Evolutionary conservation across 805 yeast genomes (phyloP).

Genomic region (Wickerhamomyces bovis): DNA sequence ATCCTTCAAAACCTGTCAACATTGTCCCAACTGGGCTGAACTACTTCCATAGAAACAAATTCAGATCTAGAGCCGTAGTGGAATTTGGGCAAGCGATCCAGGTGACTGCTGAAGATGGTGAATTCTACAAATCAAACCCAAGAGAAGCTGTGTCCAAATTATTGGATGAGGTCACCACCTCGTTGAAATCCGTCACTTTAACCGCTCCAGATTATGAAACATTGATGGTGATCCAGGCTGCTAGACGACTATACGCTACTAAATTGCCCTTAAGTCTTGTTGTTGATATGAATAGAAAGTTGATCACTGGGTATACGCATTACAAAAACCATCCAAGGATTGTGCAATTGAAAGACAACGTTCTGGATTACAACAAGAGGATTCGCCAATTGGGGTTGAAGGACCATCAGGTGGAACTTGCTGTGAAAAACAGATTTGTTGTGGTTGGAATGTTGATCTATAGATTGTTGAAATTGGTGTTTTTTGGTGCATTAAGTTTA

Average conservation of each 20-base stretch:
- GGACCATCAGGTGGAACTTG: constrained; percentile 65
- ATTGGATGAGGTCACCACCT: constrained; percentile 65
- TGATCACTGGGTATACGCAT: constrained; percentile 75
- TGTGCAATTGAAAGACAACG: constrained; percentile 52
- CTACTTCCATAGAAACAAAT: constrained; percentile 90
- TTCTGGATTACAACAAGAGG: constrained; percentile 60
- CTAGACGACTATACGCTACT: constrained; percentile 74
- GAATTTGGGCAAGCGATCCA: constrained; percentile 89
- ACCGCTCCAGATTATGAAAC: constrained; percentile 92
- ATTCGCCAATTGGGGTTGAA: constrained; percentile 58
- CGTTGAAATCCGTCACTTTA: constrained; percentile 84
- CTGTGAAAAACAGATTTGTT: constrained; percentile 41
- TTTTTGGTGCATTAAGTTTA: constrained; percentile 55
- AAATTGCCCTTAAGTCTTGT: constrained; percentile 69
- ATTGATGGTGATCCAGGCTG: constrained; percentile 89
- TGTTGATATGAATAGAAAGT: constrained; percentile 83
- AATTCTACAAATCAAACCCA: constrained; percentile 57
- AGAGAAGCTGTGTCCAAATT: constrained; percentile 70
- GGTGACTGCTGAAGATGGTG: constrained; percentile 55
- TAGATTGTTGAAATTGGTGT: constrained; percentile 46
- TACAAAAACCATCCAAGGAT: constrained; percentile 71
- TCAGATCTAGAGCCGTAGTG: constrained; percentile 88
- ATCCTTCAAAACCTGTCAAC: constrained; percentile 67
- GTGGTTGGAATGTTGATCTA: constrained; percentile 43
- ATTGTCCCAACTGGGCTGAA: constrained; percentile 96